A percentile compares a stretch with the other conserved stretches of the same genome.
phyloP scores from a whole-genome alignment of 2,329 filamentous ascomycete species.

The Madurella mycetomatis region DNA sequence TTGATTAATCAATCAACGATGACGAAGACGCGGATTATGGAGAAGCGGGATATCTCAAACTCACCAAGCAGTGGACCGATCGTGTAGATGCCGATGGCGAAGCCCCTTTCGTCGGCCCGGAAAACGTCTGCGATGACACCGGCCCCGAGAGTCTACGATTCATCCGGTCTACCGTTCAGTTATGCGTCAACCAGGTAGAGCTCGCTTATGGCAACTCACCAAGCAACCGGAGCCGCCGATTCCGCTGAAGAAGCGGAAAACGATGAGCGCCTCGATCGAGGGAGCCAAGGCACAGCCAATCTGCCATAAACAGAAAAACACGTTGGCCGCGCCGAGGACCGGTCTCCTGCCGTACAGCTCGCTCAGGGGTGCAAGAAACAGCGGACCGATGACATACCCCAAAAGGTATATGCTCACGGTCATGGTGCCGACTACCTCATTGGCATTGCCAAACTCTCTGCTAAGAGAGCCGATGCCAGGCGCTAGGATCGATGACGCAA shows the following conservation, averaged over 20 bases:
- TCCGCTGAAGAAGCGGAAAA: slow-evolving; percentile 57
- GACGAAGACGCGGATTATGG: too few species aligned
- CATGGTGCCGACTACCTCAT: slow-evolving; percentile 44
- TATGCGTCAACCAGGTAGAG: too few species aligned
- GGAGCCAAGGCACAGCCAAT: slow-evolving; percentile 61
- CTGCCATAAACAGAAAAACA: slow-evolving; percentile 58
- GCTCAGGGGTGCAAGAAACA: slow-evolving; percentile 53
- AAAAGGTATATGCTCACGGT: slow-evolving; percentile 60
- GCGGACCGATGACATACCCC: slow-evolving; percentile 54
- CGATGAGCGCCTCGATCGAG: slow-evolving; percentile 48
- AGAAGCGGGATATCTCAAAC: too few species aligned
- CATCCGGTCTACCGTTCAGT: not conserved
- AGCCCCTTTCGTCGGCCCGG: slow-evolving; percentile 42
- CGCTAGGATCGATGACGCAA: slow-evolving; percentile 58
- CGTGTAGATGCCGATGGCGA: slow-evolving; percentile 48
- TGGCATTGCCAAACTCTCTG: slow-evolving; percentile 41
- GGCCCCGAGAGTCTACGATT: slow-evolving; percentile 43
- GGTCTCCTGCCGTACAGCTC: slow-evolving; percentile 61
- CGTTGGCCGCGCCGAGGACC: slow-evolving; percentile 53
- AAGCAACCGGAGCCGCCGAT: slow-evolving; percentile 53
- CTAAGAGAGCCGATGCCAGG: slow-evolving; percentile 44
- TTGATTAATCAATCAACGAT: not conserved
- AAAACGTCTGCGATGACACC: slow-evolving; percentile 54
- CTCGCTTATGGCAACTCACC: slow-evolving; percentile 16
- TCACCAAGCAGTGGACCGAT: slow-evolving; percentile 39